These are phyloP conservation scores for Malus orientalis DNA, from an alignment of 306 rosid genomes.

Conservation along the genomic window DNA sequence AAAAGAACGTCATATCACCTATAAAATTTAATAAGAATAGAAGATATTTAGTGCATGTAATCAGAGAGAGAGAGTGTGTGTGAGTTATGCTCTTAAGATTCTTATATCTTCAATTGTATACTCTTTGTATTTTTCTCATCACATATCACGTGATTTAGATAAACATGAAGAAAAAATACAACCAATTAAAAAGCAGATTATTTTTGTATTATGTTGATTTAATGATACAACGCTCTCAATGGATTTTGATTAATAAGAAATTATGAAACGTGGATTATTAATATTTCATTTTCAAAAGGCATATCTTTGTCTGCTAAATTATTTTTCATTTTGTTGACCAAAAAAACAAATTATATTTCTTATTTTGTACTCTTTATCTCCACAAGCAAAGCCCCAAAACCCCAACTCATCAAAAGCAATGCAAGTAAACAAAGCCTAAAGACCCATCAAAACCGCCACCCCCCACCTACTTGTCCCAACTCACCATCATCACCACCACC, in stretches of 20 bases:
- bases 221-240: background rate
- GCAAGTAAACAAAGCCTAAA: background rate
- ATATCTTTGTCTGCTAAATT: background rate
- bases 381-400: background rate
- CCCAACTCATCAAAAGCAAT: background rate
- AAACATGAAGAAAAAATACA: too few species aligned
- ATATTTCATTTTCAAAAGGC: background rate
- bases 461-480: conserved; percentile 18
- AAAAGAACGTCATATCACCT: too few species aligned
- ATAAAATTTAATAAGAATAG: too few species aligned
- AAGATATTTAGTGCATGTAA: too few species aligned
- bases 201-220: too few species aligned
- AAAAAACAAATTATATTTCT: background rate
- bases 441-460: conserved; percentile 1
- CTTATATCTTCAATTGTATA: background rate
- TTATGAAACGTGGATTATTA: background rate
- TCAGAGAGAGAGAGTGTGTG: too few species aligned
- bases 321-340: too few species aligned
- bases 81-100: too few species aligned
- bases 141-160: too few species aligned
- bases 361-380: background rate
- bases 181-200: too few species aligned
- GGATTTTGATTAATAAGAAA: background rate
- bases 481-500: conserved; percentile 3
- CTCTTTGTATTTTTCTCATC: too few species aligned